Evolutionary conservation across 176 grass and related monocot genomes (phyloP).

Genomic region (Oropetium thomaeum): DNA sequence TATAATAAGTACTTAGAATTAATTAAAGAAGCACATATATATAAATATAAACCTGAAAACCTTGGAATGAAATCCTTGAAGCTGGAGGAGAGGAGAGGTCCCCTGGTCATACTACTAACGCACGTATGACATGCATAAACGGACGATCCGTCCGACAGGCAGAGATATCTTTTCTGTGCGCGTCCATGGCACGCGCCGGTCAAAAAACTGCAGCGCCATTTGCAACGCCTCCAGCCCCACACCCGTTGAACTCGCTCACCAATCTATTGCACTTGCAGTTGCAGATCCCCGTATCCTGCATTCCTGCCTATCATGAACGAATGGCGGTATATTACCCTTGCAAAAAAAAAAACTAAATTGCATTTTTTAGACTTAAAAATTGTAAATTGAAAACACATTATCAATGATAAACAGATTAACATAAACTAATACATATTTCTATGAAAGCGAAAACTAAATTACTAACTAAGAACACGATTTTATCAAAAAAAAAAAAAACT

Average conservation of each 20-base stretch:
- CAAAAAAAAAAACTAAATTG: no score
- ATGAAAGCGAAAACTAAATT: no score
- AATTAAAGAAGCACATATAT: not conserved
- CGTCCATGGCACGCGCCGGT: conserved; percentile 37
- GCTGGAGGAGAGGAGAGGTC: not conserved
- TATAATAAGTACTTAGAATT: no score
- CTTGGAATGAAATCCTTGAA: not conserved
- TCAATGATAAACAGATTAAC: no score
- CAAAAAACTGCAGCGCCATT: conserved; percentile 36
- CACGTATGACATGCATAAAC: not conserved
- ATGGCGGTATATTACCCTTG: not conserved
- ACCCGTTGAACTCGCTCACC: not conserved
- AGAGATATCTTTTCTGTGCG: not conserved
- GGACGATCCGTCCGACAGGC: not conserved
- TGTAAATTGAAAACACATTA: no score
- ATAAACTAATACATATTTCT: no score
- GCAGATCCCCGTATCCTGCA: no score
- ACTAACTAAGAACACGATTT: no score
- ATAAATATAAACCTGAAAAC: no score
- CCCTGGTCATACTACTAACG: no score
- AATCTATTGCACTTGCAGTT: not conserved
- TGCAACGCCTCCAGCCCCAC: conserved; percentile 16
- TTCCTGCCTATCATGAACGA: not conserved
- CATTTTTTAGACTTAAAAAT: no score
- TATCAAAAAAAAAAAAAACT: no score